Base-by-base conservation (phyloP, 805 yeast species). In the Schwanniomyces vanrijiae region DNA sequence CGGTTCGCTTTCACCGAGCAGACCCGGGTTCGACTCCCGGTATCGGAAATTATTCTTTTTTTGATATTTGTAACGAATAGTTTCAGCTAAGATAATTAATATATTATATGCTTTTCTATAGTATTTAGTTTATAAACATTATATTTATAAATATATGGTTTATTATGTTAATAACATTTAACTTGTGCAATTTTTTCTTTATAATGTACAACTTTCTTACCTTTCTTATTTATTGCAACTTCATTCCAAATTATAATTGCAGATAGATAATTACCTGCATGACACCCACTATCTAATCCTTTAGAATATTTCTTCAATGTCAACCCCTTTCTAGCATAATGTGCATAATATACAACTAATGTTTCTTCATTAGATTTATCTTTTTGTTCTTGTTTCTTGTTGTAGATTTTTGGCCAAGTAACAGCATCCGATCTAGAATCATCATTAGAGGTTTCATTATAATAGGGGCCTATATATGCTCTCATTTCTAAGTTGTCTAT, bases 251-350 rank as follows among this genome's bases (percentile, higher is more conserved):
- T 59, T 4, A 84, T 75, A 60, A 83, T 65, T 0, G 91, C 95
- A 25, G 84, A 75, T 41, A 91, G 72, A 49, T 77, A 62, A 10
- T 81, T 84, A 3, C 96, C 97, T 49, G 79, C 78, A 48, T 83
- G 87, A 71, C 97, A 91, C 1, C 88, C 88, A 9, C 88, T 71
- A 60, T 92, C 98, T 34, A 91, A 68, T 0, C 97, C 98, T 56
- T 80, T 81, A 3, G 96, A 75, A 63, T 74, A 89, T 50, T 78
- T 77, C 53, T 78, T 77, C 42, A 84, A 52, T 46, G 78, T 81
- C 42, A 90, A 76, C 1, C 97, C 96, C 45, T 84, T 71, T 46
- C 81, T 73, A 3, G 97, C 95, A 60, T 89, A 95, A 60, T 91
- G 98, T 1, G 97, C 98, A 61, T 91, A 91, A 56, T 81, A 82